Evolutionary conservation across 2,329 filamentous ascomycete genomes (phyloP), one percentile per base, ranked within the genome.

Genomic region (Diplodia corticola): DNA sequence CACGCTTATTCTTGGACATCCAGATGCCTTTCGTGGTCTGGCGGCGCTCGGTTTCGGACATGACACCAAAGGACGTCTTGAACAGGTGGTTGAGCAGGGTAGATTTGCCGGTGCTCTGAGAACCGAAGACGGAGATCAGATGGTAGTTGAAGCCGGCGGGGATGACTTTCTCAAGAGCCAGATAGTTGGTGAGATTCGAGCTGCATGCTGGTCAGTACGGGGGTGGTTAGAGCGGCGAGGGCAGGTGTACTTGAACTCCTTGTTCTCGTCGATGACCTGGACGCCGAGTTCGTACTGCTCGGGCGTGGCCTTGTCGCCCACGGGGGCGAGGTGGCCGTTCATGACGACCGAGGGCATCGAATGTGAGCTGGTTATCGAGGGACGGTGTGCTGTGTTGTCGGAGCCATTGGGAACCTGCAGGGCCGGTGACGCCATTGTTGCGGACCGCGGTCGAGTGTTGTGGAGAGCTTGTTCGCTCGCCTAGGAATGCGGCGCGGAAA

Each of bases 11-110:
- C 83, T 97, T 96, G 70, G 93, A 96, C 90, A 99, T 90, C 95
- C 95, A 99, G 77, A 99, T 99, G 76, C 95, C 95, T 83, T 98
- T 99, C 51, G 95, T 99, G 0, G 95, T 99, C 84, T 99, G 95
- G 69, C 93, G 89, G 70, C 95, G 88, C 79, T 97, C 93, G 69
- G 88, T 85, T 84, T 99, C 95, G 73, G 92, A 92, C 95, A 99
- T 99, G 76, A 99, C 94, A 71, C 92, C 94, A 82, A 99, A 99
- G 66, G 93, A 86, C 71, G 95, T 99, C 69, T 92, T 92, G 77
- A 99, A 99, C 66, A 99, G 88, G 80, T 94, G 85, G 82, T 99
- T 99, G 70, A 99, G 88, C 53, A 99, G 86, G 5, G 95, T 99
- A 53, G 95, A 98, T 82, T 99, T 99, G 72, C 95, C 95, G 40